Evolutionary conservation across 2,329 filamentous ascomycete species (phyloP).

Genomic region (Penicillium sp.): DNA sequence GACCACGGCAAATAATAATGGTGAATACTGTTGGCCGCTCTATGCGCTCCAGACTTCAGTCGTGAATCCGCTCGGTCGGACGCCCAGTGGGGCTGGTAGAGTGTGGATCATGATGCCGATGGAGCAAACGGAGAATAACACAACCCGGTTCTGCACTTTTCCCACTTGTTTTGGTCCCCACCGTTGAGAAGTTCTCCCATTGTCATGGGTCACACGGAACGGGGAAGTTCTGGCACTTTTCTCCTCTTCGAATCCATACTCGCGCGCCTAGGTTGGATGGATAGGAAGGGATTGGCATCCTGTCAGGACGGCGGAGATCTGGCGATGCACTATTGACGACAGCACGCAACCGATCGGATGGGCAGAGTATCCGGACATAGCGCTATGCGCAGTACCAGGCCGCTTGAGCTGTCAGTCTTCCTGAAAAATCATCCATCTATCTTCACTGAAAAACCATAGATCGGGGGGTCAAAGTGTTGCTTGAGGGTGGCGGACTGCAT

Average conservation of each 20-base stretch:
- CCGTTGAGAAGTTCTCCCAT: conserved; percentile 1
- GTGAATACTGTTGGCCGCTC: background rate
- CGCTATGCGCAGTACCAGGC: background rate
- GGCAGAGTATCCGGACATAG: background rate
- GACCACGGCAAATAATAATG: background rate
- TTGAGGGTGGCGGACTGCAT: background rate
- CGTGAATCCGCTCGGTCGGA: background rate
- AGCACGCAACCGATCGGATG: background rate
- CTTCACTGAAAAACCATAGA: background rate
- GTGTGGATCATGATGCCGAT: background rate
- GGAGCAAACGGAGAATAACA: conserved; percentile 3
- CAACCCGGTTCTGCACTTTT: conserved; percentile 1
- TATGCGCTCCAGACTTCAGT: background rate
- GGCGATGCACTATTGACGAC: background rate
- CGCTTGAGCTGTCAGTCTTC: background rate
- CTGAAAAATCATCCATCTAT: background rate
- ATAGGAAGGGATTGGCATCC: background rate
- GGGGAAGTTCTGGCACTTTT: background rate
- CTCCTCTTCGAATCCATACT: background rate
- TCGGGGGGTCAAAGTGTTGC: background rate
- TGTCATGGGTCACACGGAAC: background rate
- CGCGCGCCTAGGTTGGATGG: background rate
- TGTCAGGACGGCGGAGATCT: background rate
- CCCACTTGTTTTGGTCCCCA: background rate
- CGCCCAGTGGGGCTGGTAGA: conserved; percentile 2